Base-by-base conservation (phyloP, 495 filamentous ascomycete genomes). In the Penicillium flavigenum region DNA sequence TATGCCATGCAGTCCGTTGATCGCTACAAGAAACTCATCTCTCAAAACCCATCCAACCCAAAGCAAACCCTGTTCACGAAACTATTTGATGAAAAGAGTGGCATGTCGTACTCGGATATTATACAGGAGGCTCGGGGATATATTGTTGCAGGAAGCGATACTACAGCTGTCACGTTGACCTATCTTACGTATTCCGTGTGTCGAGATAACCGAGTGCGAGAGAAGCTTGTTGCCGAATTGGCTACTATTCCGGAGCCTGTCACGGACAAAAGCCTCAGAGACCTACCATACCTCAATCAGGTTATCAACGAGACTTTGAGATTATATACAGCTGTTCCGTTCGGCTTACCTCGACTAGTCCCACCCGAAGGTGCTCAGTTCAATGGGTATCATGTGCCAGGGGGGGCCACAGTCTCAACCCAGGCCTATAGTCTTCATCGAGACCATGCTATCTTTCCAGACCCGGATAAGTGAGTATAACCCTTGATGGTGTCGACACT, bases 101-200 rank as follows among this genome's bases (percentile, higher is more conserved):
- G 74, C 1, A 56, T 81, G 1, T 60, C 63, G 6, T 59, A 71
- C 9, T 42, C 59, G 0, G 78, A 83, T 31, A 72, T 84, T 39
- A 36, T 38, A 6, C 45, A 62, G 6, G 76, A 81, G 32, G 80
- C 80, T 0, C 61, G 68, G 20, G 59, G 55, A 1, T 80, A 80
- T 46, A 80, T 85, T 47, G 46, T 85, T 1, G 83, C 79, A 0
- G 81, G 81, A 1, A 74, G 68, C 14, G 80, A 83, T 41, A 81
- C 81, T 0, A 82, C 80, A 2, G 72, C 76, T 1, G 65, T 74
- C 0, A 75, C 73, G 0, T 43, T 81, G 24, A 79, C 76, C 0
- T 81, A 75, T 51, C 64, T 79, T 10, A 46, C 67, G 3, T 76
- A 73, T 61, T 63, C 65, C 9, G 72, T 81, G 2, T 69, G 63